Evolutionary conservation across 139 green algal species (phyloP).

Genomic region (Prasinococcaceae sp.): DNA sequence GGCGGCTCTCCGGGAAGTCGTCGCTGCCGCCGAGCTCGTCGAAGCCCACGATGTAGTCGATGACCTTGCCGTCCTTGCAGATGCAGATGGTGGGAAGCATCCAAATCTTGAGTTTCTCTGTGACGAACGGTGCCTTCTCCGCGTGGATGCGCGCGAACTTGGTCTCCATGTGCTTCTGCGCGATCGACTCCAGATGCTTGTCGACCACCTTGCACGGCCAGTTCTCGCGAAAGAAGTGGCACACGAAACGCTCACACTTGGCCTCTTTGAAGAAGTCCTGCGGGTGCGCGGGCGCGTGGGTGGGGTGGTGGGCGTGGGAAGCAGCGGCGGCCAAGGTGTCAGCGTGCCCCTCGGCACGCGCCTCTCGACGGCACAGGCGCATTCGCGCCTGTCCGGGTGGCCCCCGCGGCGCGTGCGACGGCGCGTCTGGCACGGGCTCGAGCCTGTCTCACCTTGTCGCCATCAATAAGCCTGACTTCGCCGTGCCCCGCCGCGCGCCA

Average conservation of each 20-base stretch:
- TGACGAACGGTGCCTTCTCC: conserved; percentile 86
- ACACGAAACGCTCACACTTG: conserved; percentile 83
- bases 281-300: no score
- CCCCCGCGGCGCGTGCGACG: no score
- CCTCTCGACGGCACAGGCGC: no score
- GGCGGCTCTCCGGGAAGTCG: no score
- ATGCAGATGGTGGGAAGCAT: conserved; percentile 88
- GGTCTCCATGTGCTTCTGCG: conserved; percentile 67
- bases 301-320: no score
- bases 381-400: no score
- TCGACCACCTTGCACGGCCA: conserved; percentile 86
- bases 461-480: no score
- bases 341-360: no score
- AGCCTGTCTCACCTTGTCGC: no score
- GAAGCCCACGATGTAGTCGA: conserved; percentile 60
- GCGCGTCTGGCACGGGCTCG: no score
- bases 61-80: conserved; percentile 74
- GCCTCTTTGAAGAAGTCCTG: conserved; percentile 89
- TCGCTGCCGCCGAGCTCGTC: conserved; percentile 49
- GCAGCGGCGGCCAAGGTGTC: no score
- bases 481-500: no score
- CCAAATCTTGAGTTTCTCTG: conserved; percentile 62
- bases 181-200: conserved; percentile 55
- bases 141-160: conserved; percentile 86
- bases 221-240: conserved; percentile 75